Evolutionary conservation across 1,139 yeast genomes (phyloP).

Genomic region (Diutina ranongensis): DNA sequence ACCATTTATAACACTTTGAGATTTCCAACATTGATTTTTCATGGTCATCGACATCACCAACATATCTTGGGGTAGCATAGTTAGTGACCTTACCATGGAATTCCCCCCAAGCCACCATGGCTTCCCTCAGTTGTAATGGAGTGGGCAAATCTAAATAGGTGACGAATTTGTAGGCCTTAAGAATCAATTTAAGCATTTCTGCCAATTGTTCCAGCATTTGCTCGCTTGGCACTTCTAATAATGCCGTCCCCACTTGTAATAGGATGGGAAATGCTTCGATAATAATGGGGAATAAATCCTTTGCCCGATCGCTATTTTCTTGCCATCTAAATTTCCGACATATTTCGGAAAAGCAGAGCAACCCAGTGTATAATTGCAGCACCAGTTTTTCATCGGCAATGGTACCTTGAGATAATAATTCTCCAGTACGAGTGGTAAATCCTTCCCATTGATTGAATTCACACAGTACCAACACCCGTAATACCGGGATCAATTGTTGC

Average conservation of each 20-base stretch:
- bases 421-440: constrained; percentile 47
- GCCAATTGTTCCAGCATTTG: constrained; percentile 39
- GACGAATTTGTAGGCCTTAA: constrained; percentile 74
- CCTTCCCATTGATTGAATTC: constrained; percentile 69
- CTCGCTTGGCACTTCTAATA: constrained; percentile 30
- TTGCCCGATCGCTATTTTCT: constrained; percentile 44
- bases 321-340: constrained; percentile 72
- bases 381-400: constrained; percentile 32
- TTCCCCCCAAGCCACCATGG: constrained; percentile 62
- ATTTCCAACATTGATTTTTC: constrained; percentile 17
- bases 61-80: constrained; percentile 41
- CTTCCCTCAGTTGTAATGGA: constrained; percentile 48
- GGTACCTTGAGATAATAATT: constrained; percentile 32
- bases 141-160: constrained; percentile 71
- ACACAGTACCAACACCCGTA: constrained; percentile 48
- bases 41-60: constrained; percentile 22
- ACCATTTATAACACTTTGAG: constrained; percentile 81
- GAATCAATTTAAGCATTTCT: constrained; percentile 64
- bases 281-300: constrained; percentile 48
- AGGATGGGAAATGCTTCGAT: constrained; percentile 58
- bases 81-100: constrained; percentile 64
- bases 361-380: constrained; percentile 56
- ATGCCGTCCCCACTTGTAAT: constrained; percentile 45
- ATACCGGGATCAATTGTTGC: constrained; percentile 59
- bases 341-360: constrained; percentile 65